phyloP scores from a whole-genome alignment of 1,139 yeast species.

The Candida tropicalis region DNA sequence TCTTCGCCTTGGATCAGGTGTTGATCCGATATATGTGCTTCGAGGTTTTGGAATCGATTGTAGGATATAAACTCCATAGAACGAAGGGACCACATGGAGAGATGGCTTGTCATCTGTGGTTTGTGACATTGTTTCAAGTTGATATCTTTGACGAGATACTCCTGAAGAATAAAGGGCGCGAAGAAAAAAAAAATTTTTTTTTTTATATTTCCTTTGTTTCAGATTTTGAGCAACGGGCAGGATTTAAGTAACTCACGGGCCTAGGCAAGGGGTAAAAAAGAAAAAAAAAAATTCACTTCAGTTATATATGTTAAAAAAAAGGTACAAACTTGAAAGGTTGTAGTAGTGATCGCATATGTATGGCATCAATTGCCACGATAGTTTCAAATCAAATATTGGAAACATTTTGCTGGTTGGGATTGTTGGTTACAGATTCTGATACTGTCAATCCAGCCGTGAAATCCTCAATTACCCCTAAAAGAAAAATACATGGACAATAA shows the following conservation, averaged over 20 bases:
- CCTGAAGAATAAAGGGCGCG: too few relatives aligned
- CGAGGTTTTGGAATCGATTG: conserved; percentile 57
- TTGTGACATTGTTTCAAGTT: conserved; percentile 8
- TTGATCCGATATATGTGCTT: conserved; percentile 74
- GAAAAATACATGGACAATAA: too few relatives aligned
- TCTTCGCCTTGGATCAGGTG: conserved; percentile 70
- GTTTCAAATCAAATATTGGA: too few relatives aligned
- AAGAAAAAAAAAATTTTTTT: background rate
- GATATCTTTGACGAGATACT: conserved; percentile 5
- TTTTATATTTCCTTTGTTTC: background rate
- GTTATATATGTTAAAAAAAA: too few relatives aligned
- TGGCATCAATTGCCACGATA: too few relatives aligned
- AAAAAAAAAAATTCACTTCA: too few relatives aligned
- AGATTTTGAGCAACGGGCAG: background rate
- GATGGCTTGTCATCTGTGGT: conserved; percentile 2
- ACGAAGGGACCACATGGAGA: conserved; percentile 29
- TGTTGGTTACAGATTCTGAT: background rate
- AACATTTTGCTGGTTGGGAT: background rate
- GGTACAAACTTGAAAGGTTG: background rate
- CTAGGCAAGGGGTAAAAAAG: too few relatives aligned
- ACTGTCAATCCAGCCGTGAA: conserved; percentile 4
- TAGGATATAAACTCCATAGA: conserved; percentile 70
- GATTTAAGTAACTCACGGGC: too few relatives aligned
- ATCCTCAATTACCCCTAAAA: too few relatives aligned
- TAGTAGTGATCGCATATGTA: too few relatives aligned